Conservation (phyloP, 331 rosid genomes). For the Acacia pycnantha region DNA sequence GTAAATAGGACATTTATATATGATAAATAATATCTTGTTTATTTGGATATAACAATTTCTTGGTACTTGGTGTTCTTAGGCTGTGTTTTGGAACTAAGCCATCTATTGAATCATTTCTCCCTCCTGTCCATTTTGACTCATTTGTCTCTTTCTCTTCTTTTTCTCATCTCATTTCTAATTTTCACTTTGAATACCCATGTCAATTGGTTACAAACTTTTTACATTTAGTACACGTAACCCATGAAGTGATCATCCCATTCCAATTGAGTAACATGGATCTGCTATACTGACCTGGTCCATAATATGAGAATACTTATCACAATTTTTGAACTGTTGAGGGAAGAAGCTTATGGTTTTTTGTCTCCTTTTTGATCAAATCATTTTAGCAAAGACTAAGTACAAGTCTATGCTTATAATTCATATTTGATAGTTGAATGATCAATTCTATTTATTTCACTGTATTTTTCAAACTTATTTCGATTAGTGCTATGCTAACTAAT, state of each 20-base stretch:
- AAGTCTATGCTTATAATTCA: too few relatives aligned
- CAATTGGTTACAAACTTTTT: too few relatives aligned
- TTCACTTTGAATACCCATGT: not conserved
- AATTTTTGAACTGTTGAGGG: too few relatives aligned
- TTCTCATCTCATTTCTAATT: not conserved
- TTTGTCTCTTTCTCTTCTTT: not conserved
- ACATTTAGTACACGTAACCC: not conserved
- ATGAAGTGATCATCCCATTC: not conserved
- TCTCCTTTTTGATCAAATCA: too few relatives aligned
- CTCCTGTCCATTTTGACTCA: not conserved
- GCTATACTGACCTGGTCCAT: conserved; percentile 7
- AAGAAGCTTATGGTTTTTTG: too few relatives aligned
- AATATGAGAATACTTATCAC: not conserved
- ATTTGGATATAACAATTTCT: not conserved
- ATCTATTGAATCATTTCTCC: not conserved
- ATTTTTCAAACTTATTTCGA: too few relatives aligned
- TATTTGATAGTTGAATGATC: too few relatives aligned
- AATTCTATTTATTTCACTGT: too few relatives aligned
- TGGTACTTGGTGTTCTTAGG: not conserved
- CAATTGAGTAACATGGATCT: not conserved
- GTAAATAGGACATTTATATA: not conserved
- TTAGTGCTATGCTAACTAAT: too few relatives aligned
- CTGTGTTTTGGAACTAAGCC: not conserved
- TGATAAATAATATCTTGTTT: not conserved
- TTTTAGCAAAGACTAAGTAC: too few relatives aligned